Evolutionary conservation across 371 early-diverging fungal species (phyloP).

Genomic region (Syncephalastrum monosporum): DNA sequence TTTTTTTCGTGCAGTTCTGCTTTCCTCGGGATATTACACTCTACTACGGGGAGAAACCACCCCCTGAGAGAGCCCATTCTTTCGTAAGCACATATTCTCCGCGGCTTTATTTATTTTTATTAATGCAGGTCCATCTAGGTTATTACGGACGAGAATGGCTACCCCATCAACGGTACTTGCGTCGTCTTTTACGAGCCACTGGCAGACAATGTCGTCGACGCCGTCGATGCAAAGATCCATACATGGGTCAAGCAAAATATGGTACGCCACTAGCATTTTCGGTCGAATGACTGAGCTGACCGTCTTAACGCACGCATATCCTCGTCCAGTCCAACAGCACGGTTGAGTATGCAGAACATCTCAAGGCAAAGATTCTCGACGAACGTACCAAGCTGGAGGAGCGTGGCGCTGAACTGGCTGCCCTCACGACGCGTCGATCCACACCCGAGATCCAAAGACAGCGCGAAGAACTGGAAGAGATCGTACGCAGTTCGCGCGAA

Average conservation of each 20-base stretch:
- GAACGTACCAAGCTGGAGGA: conserved; percentile 27
- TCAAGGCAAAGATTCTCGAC: conserved; percentile 41
- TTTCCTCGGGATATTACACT: conserved; percentile 73
- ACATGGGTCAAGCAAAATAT: conserved; percentile 54
- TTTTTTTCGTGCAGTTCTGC: conserved; percentile 60
- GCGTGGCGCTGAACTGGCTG: conserved; percentile 13
- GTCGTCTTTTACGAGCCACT: conserved; percentile 66
- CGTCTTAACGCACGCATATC: neutral
- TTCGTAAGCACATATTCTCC: conserved; percentile 42
- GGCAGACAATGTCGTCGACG: conserved; percentile 29
- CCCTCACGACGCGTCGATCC: conserved; percentile 14
- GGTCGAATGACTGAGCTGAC: neutral
- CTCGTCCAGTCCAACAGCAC: conserved; percentile 42
- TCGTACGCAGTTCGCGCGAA: conserved; percentile 60
- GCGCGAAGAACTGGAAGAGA: conserved; percentile 33
- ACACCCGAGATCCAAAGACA: conserved; percentile 25
- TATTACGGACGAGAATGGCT: conserved; percentile 72
- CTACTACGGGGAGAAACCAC: conserved; percentile 49
- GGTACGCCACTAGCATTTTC: conserved; percentile 21
- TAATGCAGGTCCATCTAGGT: conserved; percentile 29
- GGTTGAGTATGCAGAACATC: conserved; percentile 54
- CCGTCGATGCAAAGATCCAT: conserved; percentile 49
- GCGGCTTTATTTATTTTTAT: neutral
- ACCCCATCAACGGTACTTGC: conserved; percentile 70
- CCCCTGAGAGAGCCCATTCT: conserved; percentile 68